Evolutionary conservation across 805 yeast genomes (phyloP).

Genomic region (Saccharomycopsis sp.): DNA sequence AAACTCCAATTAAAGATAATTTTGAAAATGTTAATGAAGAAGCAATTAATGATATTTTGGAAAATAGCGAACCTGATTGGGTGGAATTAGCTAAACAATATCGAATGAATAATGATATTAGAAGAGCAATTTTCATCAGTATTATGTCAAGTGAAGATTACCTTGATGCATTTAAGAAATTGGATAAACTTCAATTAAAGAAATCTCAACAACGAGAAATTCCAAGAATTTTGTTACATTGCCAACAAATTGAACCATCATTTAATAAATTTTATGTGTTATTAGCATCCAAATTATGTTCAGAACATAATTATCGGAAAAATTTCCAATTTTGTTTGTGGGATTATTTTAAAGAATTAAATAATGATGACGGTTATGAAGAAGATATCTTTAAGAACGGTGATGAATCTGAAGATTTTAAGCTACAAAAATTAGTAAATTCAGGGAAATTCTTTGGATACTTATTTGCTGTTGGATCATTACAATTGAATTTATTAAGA

Average conservation of each 20-base stretch:
- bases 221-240: constrained; percentile 77
- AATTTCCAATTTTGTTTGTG: constrained; percentile 85
- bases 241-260: constrained; percentile 72
- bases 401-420: constrained; percentile 45
- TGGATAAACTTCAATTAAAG: constrained; percentile 58
- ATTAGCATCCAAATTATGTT: constrained; percentile 70
- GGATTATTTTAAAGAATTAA: constrained; percentile 70
- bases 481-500: constrained; percentile 67
- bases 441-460: constrained; percentile 77
- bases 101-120: constrained; percentile 91
- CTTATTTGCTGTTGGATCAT: constrained; percentile 62
- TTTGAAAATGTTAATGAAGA: constrained; percentile 31
- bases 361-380: constrained; percentile 36
- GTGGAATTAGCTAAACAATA: constrained; percentile 75
- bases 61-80: constrained; percentile 79
- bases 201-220: constrained; percentile 80
- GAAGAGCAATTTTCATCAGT: constrained; percentile 89
- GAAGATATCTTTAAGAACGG: constrained; percentile 27
- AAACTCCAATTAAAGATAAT: no score
- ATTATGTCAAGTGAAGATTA: constrained; percentile 94
- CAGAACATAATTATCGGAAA: constrained; percentile 66
- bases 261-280: constrained; percentile 89
- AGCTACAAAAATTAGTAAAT: constrained; percentile 55
- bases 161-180: constrained; percentile 58
- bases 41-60: constrained; percentile 51